Evolutionary conservation across 345 rosid genomes (phyloP).

Genomic region (Microthlaspi erraticum): DNA sequence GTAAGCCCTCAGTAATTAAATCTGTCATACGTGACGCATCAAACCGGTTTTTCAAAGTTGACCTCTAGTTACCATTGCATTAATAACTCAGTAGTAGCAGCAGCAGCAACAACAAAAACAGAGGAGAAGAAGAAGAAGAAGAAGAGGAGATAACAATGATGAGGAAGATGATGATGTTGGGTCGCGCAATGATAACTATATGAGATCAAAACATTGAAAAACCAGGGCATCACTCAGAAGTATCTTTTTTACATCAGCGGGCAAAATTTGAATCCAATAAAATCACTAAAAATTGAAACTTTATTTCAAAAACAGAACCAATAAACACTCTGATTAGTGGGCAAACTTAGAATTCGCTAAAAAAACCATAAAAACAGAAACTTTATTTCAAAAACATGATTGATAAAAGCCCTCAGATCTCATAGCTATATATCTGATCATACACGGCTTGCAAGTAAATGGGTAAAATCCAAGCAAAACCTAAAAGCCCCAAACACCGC

Average conservation of each 20-base stretch:
- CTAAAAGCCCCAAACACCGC: conserved; percentile 33
- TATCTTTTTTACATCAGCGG: conserved; percentile 24
- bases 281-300: not conserved
- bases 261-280: not conserved
- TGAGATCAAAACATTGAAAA: not conserved
- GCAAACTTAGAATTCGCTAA: not conserved
- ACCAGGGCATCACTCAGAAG: conserved; percentile 38
- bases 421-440: conserved; percentile 59
- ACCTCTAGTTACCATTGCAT: conserved; percentile 20
- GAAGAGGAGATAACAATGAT: conserved; percentile 19
- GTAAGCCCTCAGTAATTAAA: conserved; percentile 19
- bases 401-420: conserved; percentile 55
- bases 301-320: not conserved
- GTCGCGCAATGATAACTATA: conserved; percentile 1
- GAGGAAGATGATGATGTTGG: conserved; percentile 21
- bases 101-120: not conserved
- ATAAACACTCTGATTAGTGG: too few species aligned
- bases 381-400: not conserved
- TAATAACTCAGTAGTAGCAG: not conserved
- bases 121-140: not conserved
- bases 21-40: conserved; percentile 27
- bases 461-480: conserved; percentile 43
- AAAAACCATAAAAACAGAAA: not conserved
- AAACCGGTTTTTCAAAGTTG: conserved; percentile 15
- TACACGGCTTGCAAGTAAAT: conserved; percentile 37